A percentile compares a stretch with the other conserved stretches of the same genome.
phyloP scores from a whole-genome alignment of 345 rosid genomes.

The Schrenkiella parvula region DNA sequence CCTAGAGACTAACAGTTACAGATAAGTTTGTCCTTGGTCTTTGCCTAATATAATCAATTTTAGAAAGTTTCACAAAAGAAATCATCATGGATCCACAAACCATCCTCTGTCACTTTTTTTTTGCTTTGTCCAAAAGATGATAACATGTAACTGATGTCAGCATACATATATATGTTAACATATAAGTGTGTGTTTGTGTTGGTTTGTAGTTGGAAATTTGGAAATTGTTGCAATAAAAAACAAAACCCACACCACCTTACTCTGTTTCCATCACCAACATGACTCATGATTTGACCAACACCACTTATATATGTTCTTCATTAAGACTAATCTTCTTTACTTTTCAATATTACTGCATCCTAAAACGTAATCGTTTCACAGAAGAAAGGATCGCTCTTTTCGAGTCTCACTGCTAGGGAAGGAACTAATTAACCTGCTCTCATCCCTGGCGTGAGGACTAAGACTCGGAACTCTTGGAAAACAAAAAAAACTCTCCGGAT shows the following conservation, averaged over 20 bases:
- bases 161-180: neutral
- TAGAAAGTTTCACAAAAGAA: conserved; percentile 17
- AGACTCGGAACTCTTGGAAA: neutral
- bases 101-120: neutral
- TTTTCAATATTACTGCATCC: neutral
- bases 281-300: conserved; percentile 25
- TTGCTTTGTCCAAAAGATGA: neutral
- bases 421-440: neutral
- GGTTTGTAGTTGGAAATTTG: conserved; percentile 6
- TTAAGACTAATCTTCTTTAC: conserved; percentile 1
- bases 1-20: conserved; percentile 13
- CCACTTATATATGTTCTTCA: conserved; percentile 28
- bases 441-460: neutral
- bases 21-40: conserved; percentile 24
- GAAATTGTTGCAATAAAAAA: conserved; percentile 12
- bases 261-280: conserved; percentile 19
- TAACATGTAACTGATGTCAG: conserved; percentile 18
- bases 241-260: conserved; percentile 13
- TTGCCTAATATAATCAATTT: conserved; percentile 19
- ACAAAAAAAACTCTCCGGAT: neutral
- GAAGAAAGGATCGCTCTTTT: neutral
- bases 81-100: conserved; percentile 29
- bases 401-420: neutral
- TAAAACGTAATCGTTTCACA: neutral
- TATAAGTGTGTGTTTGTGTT: neutral